Conservation (phyloP, 495 filamentous ascomycete genomes). For the Chaetomium fimeti region DNA sequence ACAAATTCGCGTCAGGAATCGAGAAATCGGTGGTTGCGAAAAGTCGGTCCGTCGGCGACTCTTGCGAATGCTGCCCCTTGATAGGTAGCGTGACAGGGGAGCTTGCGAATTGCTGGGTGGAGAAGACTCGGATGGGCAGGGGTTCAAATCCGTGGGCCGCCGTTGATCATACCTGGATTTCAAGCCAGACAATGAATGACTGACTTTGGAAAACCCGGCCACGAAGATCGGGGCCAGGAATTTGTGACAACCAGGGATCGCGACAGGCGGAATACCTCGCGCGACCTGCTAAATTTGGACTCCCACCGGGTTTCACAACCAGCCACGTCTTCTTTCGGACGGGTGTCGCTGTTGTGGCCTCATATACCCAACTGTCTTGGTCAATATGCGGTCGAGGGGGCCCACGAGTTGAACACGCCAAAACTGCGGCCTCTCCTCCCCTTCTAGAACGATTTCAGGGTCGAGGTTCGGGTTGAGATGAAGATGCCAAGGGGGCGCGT, state of each 20-base stretch:
- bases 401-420: background rate
- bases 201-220: background rate
- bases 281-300: too few relatives aligned
- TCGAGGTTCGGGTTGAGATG: background rate
- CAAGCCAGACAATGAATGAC: slow-evolving; percentile 5
- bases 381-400: background rate
- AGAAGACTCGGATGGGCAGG: slow-evolving; percentile 23
- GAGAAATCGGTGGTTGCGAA: background rate
- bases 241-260: slow-evolving; percentile 15
- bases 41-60: background rate
- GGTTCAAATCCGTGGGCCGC: slow-evolving; percentile 19
- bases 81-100: background rate
- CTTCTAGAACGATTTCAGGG: slow-evolving; percentile 5
- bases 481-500: background rate
- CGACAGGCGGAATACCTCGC: background rate
- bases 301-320: too few relatives aligned
- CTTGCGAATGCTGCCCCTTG: background rate
- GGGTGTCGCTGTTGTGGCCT: background rate
- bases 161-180: slow-evolving; percentile 27
- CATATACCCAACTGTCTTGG: background rate
- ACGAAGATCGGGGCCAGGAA: slow-evolving; percentile 27
- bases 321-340: too few relatives aligned
- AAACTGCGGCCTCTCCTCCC: background rate
- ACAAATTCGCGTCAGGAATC: background rate
- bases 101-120: slow-evolving; percentile 1